A percentile compares a stretch with the other conserved stretches of the same genome.
Conservation (phyloP, 208 protist genomes). For the Polymyxa betae region DNA sequence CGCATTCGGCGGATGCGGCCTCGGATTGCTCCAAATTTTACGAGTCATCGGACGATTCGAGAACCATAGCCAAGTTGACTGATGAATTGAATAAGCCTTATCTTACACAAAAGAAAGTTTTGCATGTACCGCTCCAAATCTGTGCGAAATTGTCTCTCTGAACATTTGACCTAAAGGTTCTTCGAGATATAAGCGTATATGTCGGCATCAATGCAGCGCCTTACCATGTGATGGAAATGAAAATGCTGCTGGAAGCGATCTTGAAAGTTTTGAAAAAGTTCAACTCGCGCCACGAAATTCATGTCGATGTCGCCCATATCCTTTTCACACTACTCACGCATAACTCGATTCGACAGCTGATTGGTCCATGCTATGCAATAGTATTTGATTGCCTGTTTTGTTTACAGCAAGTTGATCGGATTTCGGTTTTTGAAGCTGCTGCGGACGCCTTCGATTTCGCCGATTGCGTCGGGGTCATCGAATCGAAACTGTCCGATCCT, state of each 20-base stretch:
- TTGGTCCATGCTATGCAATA: neutral
- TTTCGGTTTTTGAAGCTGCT: neutral
- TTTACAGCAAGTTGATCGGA: neutral
- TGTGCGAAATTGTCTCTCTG: neutral
- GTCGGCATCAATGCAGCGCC: neutral
- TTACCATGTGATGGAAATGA: neutral
- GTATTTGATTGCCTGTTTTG: neutral
- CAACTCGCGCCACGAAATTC: neutral
- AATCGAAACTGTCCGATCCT: slow-evolving; percentile 7
- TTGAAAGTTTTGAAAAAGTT: neutral
- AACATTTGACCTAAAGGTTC: no score
- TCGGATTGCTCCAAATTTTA: neutral
- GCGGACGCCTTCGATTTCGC: neutral
- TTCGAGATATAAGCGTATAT: neutral
- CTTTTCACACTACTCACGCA: neutral
- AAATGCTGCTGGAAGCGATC: neutral
- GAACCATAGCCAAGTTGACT: no score
- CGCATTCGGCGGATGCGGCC: no score
- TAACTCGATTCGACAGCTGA: neutral
- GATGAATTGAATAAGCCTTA: no score
- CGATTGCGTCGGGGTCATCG: slow-evolving; percentile 32
- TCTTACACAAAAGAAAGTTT: neutral
- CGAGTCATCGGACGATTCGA: neutral
- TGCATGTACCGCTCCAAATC: neutral
- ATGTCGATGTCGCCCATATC: neutral